Percentiles rank a stretch among this genome's conserved stretches.
Evolutionary conservation across 352 stramenopile species (phyloP).

Genomic region (Globisporangium nodosum): DNA sequence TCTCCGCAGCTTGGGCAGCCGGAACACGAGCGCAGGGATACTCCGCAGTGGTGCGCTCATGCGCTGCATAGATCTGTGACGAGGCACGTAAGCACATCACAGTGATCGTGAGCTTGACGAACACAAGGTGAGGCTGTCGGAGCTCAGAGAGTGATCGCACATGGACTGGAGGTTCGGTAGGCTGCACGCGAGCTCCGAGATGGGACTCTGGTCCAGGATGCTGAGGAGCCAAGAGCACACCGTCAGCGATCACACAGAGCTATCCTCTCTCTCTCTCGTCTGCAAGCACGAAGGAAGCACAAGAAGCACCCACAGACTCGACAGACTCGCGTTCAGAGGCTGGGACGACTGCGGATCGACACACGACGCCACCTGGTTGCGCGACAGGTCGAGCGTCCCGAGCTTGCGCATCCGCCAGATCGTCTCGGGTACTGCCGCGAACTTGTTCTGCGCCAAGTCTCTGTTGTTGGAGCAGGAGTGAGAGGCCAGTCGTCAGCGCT

Average conservation of each 20-base stretch:
- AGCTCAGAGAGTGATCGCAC: slow-evolving; percentile 1
- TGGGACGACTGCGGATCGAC: slow-evolving; percentile 2
- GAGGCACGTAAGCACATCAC: background rate
- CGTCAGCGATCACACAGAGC: background rate
- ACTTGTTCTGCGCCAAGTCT: slow-evolving; percentile 24
- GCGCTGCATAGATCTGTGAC: slow-evolving; percentile 18
- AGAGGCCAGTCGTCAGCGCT: too few relatives aligned
- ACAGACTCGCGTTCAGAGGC: slow-evolving; percentile 9
- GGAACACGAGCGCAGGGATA: slow-evolving; percentile 15
- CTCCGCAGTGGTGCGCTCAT: slow-evolving; percentile 12
- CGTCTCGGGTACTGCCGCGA: slow-evolving; percentile 15
- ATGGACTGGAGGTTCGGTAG: slow-evolving; percentile 17
- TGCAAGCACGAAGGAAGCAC: background rate
- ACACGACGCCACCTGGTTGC: slow-evolving; percentile 22
- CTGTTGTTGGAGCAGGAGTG: slow-evolving; percentile 5
- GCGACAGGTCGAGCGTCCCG: slow-evolving; percentile 19
- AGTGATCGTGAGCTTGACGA: background rate
- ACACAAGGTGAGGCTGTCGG: too few relatives aligned
- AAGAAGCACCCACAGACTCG: slow-evolving; percentile 9
- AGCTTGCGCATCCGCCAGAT: slow-evolving; percentile 30
- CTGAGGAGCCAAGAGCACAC: background rate
- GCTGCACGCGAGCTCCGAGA: slow-evolving; percentile 12
- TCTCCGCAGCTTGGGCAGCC: slow-evolving; percentile 10
- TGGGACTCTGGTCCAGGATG: slow-evolving; percentile 19
- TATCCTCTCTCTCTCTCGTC: background rate